A percentile compares a stretch with the other conserved stretches of the same genome.
phyloP scores from a whole-genome alignment of 345 rosid species.

The Acer campestre region DNA sequence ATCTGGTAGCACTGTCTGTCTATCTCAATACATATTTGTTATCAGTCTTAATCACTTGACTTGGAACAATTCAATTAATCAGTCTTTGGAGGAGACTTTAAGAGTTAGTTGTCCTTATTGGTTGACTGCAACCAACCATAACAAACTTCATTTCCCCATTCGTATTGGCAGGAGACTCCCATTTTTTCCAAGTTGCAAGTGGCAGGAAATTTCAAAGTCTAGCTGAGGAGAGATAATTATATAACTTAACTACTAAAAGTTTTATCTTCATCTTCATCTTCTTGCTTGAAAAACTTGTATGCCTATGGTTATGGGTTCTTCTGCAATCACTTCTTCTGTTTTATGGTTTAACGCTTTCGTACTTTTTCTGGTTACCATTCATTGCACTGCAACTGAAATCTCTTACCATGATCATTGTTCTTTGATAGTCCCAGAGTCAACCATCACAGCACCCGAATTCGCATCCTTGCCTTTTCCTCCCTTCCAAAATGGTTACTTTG shows the following conservation, averaged over 20 bases:
- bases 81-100: too few species aligned
- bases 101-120: too few species aligned
- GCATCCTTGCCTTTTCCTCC: slow-evolving; percentile 27
- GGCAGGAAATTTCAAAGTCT: not conserved
- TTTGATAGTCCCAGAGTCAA: slow-evolving; percentile 5
- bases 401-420: slow-evolving; percentile 17
- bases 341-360: not conserved
- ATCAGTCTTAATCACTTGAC: too few species aligned
- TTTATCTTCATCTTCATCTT: not conserved
- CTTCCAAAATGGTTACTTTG: slow-evolving; percentile 29
- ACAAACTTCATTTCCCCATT: too few species aligned
- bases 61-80: too few species aligned
- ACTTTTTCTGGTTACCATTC: not conserved
- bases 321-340: not conserved
- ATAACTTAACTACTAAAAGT: not conserved
- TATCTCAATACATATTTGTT: too few species aligned
- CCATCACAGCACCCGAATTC: slow-evolving; percentile 16
- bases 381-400: slow-evolving; percentile 8
- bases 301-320: slow-evolving; percentile 6
- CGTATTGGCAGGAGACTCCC: too few species aligned
- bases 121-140: too few species aligned
- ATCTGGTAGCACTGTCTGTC: too few species aligned
- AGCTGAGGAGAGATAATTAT: not conserved
- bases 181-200: not conserved
- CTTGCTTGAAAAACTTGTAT: not conserved